phyloP scores from a whole-genome alignment of 176 grass and related monocot genomes.

The Neostapfia colusana region DNA sequence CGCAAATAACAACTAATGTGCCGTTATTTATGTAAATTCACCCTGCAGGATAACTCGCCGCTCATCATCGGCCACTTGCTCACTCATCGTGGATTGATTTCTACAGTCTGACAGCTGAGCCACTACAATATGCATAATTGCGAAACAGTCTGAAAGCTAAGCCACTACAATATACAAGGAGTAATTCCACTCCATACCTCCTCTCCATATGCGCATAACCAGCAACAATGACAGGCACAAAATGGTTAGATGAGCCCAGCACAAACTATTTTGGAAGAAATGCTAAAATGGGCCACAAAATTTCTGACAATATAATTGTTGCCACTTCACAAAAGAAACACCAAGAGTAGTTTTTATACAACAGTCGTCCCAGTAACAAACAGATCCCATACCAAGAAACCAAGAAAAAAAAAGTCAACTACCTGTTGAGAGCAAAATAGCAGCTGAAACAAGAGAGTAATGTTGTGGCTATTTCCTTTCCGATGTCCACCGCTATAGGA shows the following conservation, averaged over 20 bases:
- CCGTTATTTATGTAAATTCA: no score
- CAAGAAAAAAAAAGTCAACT: conserved; percentile 15
- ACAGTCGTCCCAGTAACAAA: conserved; percentile 1
- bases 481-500: conserved; percentile 5
- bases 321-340: conserved; percentile 1
- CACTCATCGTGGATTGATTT: no score
- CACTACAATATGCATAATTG: no score
- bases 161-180: no score
- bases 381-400: conserved; percentile 31
- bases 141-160: no score
- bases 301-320: background rate
- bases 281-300: background rate
- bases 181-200: no score
- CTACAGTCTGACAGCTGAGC: no score
- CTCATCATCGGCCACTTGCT: no score
- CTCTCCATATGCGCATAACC: no score
- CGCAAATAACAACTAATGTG: no score
- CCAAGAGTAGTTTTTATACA: conserved; percentile 41
- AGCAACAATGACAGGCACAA: background rate
- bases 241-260: background rate
- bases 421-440: conserved; percentile 11
- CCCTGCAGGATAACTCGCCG: no score
- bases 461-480: background rate
- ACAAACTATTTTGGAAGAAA: background rate
- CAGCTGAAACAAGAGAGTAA: conserved; percentile 6